Percentiles rank a stretch among this genome's conserved stretches.
phyloP scores from a whole-genome alignment of 1,284 basidiomycete genomes.

The Vanrija humicola region DNA sequence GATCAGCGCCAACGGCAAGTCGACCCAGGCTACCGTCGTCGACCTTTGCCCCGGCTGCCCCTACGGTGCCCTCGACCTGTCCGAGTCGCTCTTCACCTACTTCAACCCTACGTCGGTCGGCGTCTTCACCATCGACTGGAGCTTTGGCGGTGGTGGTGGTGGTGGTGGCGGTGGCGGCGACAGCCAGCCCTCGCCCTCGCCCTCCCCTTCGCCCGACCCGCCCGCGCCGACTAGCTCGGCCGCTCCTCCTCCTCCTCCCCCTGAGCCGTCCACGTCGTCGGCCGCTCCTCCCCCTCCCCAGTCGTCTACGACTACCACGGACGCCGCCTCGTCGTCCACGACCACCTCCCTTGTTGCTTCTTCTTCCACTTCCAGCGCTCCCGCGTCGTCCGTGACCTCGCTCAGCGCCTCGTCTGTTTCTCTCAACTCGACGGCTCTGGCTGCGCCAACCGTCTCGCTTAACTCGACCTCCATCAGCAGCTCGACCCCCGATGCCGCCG shows the following conservation, averaged over 20 bases:
- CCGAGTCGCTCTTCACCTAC: slow-evolving; percentile 48
- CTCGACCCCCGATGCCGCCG: slow-evolving; percentile 3
- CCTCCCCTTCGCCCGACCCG: slow-evolving; percentile 6
- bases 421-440: background rate
- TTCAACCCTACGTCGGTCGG: slow-evolving; percentile 36
- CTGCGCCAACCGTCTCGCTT: slow-evolving; percentile 1
- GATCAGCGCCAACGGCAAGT: slow-evolving; percentile 62
- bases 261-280: background rate
- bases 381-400: slow-evolving; percentile 5
- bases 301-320: background rate
- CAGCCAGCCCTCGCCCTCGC: slow-evolving; percentile 1
- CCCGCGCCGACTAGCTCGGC: background rate
- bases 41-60: slow-evolving; percentile 48
- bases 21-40: slow-evolving; percentile 61
- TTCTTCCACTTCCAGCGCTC: slow-evolving; percentile 1
- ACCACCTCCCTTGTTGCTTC: background rate
- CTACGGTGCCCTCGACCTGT: slow-evolving; percentile 52
- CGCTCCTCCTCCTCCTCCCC: slow-evolving; percentile 9
- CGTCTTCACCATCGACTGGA: slow-evolving; percentile 33
- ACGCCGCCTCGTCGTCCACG: background rate
- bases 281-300: slow-evolving; percentile 4
- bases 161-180: background rate
- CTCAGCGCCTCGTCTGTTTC: background rate
- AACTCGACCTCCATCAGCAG: slow-evolving; percentile 8
- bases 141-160: background rate